A percentile compares a stretch with the other conserved stretches of the same genome.
phyloP scores from a whole-genome alignment of 768 basidiomycete genomes.

The Polyporus arcularius region DNA sequence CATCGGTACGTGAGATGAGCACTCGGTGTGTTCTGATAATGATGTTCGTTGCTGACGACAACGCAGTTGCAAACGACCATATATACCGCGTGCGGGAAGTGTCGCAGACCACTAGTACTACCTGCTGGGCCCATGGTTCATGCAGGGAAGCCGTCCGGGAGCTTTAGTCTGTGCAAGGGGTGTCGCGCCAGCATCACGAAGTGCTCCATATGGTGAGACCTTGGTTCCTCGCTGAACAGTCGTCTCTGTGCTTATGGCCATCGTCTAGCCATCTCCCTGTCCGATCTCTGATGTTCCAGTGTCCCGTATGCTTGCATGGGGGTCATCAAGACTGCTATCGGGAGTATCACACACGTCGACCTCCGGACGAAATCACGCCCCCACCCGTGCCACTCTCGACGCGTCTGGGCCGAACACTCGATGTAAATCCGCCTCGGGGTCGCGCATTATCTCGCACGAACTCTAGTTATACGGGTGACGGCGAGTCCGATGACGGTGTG shows the following conservation, averaged over 20 bases:
- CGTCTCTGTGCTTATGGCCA: constrained; percentile 1
- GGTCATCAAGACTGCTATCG: constrained; percentile 82
- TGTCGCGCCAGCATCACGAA: constrained; percentile 50
- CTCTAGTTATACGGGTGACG: constrained; percentile 14
- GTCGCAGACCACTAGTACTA: constrained; percentile 59
- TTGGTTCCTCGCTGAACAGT: not conserved
- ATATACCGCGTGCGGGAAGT: constrained; percentile 68
- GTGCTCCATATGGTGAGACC: constrained; percentile 75
- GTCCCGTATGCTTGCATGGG: constrained; percentile 76
- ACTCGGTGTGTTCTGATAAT: not conserved
- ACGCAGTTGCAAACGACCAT: constrained; percentile 71
- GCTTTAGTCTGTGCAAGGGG: constrained; percentile 53
- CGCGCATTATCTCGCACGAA: constrained; percentile 13
- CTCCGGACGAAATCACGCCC: constrained; percentile 22
- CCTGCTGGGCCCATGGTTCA: constrained; percentile 17
- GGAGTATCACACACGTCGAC: constrained; percentile 60
- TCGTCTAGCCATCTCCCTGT: constrained; percentile 74
- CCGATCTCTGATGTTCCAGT: constrained; percentile 67
- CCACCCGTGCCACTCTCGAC: constrained; percentile 5
- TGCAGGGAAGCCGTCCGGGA: constrained; percentile 38
- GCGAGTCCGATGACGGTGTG: constrained; percentile 28
- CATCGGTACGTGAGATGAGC: constrained; percentile 43
- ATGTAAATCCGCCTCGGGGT: constrained; percentile 18
- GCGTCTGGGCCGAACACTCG: constrained; percentile 26
- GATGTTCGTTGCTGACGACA: not conserved